Percentiles rank a stretch among this genome's conserved stretches.
phyloP scores from a whole-genome alignment of 345 rosid species.

The Pugionium dolabratum region DNA sequence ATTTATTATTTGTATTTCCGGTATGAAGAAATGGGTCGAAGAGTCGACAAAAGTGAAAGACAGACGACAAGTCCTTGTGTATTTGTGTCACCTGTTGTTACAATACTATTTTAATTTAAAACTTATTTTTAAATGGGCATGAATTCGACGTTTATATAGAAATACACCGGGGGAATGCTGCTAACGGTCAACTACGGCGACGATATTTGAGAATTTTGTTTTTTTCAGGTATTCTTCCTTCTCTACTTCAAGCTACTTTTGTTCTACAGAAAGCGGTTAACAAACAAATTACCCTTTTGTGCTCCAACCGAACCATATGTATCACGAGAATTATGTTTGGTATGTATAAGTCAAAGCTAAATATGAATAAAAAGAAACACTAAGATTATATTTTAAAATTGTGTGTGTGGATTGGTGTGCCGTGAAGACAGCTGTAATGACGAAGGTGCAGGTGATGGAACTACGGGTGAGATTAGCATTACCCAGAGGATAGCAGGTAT shows the following conservation, averaged over 20 bases:
- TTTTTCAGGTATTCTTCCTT: constrained; percentile 11
- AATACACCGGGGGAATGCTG: neutral
- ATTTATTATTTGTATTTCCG: neutral
- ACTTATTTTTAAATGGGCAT: neutral
- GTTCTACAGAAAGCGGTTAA: no score
- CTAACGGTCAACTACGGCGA: constrained; percentile 39
- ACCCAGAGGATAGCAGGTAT: constrained; percentile 38
- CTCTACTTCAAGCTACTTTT: no score
- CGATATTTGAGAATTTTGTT: constrained; percentile 3
- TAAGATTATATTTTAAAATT: constrained; percentile 16
- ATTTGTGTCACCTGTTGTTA: constrained; percentile 36
- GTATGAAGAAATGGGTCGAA: constrained; percentile 20
- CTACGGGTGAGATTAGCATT: constrained; percentile 30
- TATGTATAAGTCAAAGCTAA: neutral
- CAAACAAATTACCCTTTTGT: neutral
- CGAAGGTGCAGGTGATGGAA: constrained; percentile 37
- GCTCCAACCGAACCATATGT: constrained; percentile 18
- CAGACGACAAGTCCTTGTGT: constrained; percentile 23
- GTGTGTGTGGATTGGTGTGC: constrained; percentile 39
- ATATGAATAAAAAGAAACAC: neutral
- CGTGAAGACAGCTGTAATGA: constrained; percentile 15
- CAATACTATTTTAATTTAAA: neutral
- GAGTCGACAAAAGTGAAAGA: neutral
- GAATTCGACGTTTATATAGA: no score
- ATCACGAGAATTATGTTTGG: neutral